Evolutionary conservation across 2,329 filamentous ascomycete species (phyloP), one percentile per base, ranked within the genome.

Genomic region (Penicillium sp.): DNA sequence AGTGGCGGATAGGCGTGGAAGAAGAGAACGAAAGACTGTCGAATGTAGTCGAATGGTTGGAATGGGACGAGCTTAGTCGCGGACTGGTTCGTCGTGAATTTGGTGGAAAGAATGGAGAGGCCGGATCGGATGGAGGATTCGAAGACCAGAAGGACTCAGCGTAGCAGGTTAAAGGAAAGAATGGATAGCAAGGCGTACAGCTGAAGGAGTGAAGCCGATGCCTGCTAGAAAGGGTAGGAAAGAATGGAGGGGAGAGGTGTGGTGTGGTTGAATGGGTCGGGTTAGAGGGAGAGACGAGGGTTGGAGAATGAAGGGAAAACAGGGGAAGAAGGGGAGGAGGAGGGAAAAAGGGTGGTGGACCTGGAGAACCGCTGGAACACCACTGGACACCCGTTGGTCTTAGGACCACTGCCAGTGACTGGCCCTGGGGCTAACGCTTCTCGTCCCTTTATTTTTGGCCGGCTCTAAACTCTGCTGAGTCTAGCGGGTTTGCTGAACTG

Each of bases 161-260:
- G 60, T 44, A 22, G 35, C 35, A 54, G 51, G 51, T 55, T 26
- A 64, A 54, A 61, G 50, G 72, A 82, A 81, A 68, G 81, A 83
- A 77, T 72, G 81, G 78, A 83, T 75, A 74, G 80, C 84, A 78
- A 40, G 54, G 42, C 54, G 78, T 79, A 77, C 83, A 84, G 84
- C 85, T 86, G 77, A 88, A 87, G 79, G 86, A 88, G 83, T 88
- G 86, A 86, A 88, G 85, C 85, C 81, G 83, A 77, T 76, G 80
- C 80, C 76, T 79, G 79, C 80, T 77, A 69, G 62, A 30, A 38
- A 22, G 66, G 65, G 67, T 17, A 26, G 65, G 65, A 64, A 70
- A 65, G 65, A 68, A 70, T 68, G 68, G 65, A 65, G 66, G 66
- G 57, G 63, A 60, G 49, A 47, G 26, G 22, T 10, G 42, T 30